Evolutionary conservation across 768 basidiomycete genomes (phyloP).

Genomic region (Lentinula sp.): DNA sequence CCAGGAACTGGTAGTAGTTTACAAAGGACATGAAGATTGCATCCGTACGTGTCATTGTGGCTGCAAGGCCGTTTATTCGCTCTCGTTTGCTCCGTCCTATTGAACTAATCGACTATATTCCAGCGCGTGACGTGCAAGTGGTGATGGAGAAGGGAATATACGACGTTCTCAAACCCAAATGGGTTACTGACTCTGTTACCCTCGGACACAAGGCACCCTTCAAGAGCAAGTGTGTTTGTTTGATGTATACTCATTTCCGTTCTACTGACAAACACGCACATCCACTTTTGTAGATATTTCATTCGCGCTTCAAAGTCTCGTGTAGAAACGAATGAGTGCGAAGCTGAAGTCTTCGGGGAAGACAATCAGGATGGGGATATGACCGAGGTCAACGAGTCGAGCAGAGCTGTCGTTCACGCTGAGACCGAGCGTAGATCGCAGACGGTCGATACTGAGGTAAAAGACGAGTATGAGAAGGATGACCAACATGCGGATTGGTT

Average conservation of each 20-base stretch:
- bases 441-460: constrained; percentile 11
- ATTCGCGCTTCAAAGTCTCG: constrained; percentile 62
- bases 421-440: background rate
- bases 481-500: constrained; percentile 54
- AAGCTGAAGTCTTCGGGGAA: constrained; percentile 24
- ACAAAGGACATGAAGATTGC: constrained; percentile 47
- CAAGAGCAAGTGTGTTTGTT: constrained; percentile 49
- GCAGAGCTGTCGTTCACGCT: background rate
- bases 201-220: constrained; percentile 52
- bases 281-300: constrained; percentile 51
- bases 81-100: background rate
- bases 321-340: constrained; percentile 45
- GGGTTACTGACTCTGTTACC: constrained; percentile 77
- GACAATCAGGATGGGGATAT: constrained; percentile 13
- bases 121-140: constrained; percentile 67
- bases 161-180: constrained; percentile 74
- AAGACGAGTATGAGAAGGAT: constrained; percentile 31
- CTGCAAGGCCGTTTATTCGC: background rate
- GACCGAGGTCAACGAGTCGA: background rate
- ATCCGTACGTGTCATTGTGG: constrained; percentile 46
- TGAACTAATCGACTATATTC: background rate
- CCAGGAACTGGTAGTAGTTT: constrained; percentile 47
- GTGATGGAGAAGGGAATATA: constrained; percentile 64
- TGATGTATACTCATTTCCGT: background rate
- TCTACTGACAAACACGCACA: background rate